These are phyloP conservation scores for Phytopythium mirpurense DNA, from an alignment of 352 stramenopile genomes.

Conservation along the genomic window DNA sequence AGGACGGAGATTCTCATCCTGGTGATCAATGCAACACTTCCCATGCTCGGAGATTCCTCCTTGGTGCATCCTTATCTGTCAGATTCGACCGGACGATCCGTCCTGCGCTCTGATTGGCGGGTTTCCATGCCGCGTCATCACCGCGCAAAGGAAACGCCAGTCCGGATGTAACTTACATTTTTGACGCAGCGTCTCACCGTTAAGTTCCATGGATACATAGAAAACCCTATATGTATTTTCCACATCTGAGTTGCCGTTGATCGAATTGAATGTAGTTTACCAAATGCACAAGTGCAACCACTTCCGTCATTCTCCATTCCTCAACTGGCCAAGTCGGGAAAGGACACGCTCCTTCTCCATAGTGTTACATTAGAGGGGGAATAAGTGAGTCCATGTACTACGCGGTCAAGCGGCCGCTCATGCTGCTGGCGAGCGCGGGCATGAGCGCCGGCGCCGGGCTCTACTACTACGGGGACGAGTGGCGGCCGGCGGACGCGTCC, in stretches of 20 bases:
- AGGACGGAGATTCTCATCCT: neutral
- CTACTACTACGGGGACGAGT: slow-evolving; percentile 45
- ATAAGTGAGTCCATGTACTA: slow-evolving; percentile 29
- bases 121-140: neutral
- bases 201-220: too few species aligned
- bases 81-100: slow-evolving; percentile 4
- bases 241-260: too few species aligned
- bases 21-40: neutral
- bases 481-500: neutral
- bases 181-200: neutral
- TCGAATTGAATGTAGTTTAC: slow-evolving; percentile 11
- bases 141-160: neutral
- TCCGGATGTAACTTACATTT: neutral
- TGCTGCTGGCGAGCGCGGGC: slow-evolving; percentile 43
- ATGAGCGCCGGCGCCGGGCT: slow-evolving; percentile 46
- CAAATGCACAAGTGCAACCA: neutral
- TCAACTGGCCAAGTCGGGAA: slow-evolving; percentile 1
- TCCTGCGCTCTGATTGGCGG: slow-evolving; percentile 1
- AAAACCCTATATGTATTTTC: too few species aligned
- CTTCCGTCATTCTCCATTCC: neutral
- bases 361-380: neutral
- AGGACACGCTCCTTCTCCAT: neutral
- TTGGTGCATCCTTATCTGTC: neutral
- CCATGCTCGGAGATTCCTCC: neutral
- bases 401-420: slow-evolving; percentile 44